Percentiles rank a stretch among this genome's conserved stretches.
Conservation (phyloP, 345 rosid species). For the Eutrema heterophyllum region DNA sequence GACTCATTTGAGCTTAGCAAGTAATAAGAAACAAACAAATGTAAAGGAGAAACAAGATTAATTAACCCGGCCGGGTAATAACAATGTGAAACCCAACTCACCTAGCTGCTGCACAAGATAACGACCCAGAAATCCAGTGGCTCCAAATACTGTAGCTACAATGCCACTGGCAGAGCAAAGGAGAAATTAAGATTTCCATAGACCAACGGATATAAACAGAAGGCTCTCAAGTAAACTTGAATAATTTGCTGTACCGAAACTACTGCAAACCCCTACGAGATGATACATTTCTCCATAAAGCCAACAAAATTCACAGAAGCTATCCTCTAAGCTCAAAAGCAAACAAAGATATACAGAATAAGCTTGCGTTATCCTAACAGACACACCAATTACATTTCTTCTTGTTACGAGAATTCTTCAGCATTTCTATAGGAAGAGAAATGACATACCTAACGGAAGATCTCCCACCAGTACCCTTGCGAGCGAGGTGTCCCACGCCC, state of each 20-base stretch:
- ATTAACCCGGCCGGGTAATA: background rate
- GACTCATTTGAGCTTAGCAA: background rate
- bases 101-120: slow-evolving; percentile 99
- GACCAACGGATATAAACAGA: background rate
- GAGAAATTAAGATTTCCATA: background rate
- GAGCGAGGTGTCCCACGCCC: slow-evolving; percentile 78
- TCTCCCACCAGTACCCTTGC: slow-evolving; percentile 99
- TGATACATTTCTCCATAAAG: background rate
- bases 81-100: slow-evolving; percentile 33
- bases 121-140: slow-evolving; percentile 98
- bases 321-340: background rate
- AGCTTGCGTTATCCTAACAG: background rate
- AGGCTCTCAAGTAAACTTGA: background rate
- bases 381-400: background rate
- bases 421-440: background rate
- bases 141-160: slow-evolving; percentile 94
- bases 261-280: background rate
- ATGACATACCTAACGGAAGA: slow-evolving; percentile 80
- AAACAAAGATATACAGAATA: background rate
- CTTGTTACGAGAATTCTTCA: background rate
- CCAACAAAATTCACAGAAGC: background rate
- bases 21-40: background rate
- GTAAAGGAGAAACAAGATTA: background rate
- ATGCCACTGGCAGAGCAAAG: slow-evolving; percentile 60
- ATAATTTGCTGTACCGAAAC: background rate